Evolutionary conservation across 139 green algal genomes (phyloP).

Genomic region (Raphidocelis subcapitata): DNA sequence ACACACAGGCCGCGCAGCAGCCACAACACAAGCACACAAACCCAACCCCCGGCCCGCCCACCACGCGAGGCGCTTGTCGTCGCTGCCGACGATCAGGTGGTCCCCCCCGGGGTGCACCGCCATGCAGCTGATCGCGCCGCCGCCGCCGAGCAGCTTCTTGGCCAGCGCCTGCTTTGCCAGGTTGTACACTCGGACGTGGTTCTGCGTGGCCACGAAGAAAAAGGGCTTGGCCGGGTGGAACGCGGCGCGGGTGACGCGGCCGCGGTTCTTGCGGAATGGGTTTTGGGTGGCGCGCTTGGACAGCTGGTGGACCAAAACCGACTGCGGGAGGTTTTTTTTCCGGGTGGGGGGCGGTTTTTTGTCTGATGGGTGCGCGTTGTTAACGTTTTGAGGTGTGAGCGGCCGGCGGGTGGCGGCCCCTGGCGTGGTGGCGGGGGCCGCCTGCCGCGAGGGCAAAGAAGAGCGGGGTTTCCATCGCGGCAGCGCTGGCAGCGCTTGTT

Average conservation of each 20-base stretch:
- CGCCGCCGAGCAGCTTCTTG: constrained; percentile 88
- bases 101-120: constrained; percentile 89
- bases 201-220: constrained; percentile 94
- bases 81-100: constrained; percentile 86
- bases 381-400: no score
- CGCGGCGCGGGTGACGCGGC: constrained; percentile 69
- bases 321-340: constrained; percentile 34
- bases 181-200: constrained; percentile 92
- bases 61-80: constrained; percentile 88
- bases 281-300: constrained; percentile 78
- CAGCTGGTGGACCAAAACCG: constrained; percentile 96
- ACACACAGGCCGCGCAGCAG: background rate
- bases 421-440: no score
- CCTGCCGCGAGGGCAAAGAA: no score
- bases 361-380: no score
- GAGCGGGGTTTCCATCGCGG: no score
- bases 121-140: constrained; percentile 80
- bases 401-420: no score
- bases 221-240: constrained; percentile 96
- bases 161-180: constrained; percentile 87
- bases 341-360: background rate
- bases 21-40: background rate
- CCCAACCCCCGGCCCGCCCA: constrained; percentile 4
- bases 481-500: no score
- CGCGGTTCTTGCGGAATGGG: constrained; percentile 93